These are phyloP conservation scores for Candolleomyces efflorescens DNA, from an alignment of 768 basidiomycete genomes.

Conservation along the genomic window DNA sequence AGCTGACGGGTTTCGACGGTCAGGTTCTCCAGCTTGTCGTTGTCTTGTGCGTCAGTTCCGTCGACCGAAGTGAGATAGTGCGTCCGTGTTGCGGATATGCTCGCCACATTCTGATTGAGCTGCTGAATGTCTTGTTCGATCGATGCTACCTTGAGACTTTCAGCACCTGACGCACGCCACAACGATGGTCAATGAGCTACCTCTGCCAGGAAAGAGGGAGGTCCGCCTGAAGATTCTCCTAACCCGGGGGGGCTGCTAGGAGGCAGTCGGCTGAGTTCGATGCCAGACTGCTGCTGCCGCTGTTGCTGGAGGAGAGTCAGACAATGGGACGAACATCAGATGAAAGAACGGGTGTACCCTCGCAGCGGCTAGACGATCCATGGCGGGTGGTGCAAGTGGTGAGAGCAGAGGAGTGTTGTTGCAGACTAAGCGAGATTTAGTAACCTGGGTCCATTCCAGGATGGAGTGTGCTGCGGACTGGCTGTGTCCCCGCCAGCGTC, in stretches of 20 bases:
- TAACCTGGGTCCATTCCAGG: constrained; percentile 1
- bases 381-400: constrained; percentile 14
- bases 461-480: neutral
- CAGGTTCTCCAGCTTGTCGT: constrained; percentile 50
- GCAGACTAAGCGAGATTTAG: neutral
- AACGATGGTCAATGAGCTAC: constrained; percentile 15
- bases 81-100: constrained; percentile 32
- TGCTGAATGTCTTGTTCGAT: constrained; percentile 37
- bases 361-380: constrained; percentile 35
- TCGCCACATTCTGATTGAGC: constrained; percentile 33
- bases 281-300: constrained; percentile 28
- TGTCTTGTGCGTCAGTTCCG: constrained; percentile 22
- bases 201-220: constrained; percentile 32
- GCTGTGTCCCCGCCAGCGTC: too few relatives aligned
- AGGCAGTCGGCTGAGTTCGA: constrained; percentile 27
- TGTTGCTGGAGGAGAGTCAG: constrained; percentile 14
- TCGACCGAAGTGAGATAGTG: constrained; percentile 35
- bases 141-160: constrained; percentile 29
- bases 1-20: constrained; percentile 56
- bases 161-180: neutral
- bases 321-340: too few relatives aligned
- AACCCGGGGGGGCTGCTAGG: neutral
- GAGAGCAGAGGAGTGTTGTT: neutral
- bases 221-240: neutral
- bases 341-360: constrained; percentile 19